Percentiles rank a stretch among this genome's conserved stretches.
These are phyloP conservation scores for Kernera saxatilis DNA, from an alignment of 345 rosid species.

Conservation along the genomic window DNA sequence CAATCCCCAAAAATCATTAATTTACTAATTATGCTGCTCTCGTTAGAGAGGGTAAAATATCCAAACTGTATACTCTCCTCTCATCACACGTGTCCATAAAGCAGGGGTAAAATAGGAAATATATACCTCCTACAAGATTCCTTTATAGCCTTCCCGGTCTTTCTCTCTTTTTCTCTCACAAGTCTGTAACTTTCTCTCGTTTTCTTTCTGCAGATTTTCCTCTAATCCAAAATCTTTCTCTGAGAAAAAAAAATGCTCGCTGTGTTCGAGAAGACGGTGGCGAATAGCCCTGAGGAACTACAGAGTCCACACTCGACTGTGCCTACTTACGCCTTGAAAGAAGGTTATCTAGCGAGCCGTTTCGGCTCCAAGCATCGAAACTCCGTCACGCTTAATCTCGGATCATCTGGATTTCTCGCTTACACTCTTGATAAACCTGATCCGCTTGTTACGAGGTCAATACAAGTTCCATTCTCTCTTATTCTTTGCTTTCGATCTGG, in stretches of 20 bases:
- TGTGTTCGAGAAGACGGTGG: conserved; percentile 81
- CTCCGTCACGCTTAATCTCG: conserved; percentile 70
- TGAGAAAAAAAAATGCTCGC: conserved; percentile 55
- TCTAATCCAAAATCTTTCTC: background rate
- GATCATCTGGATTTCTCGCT: conserved; percentile 63
- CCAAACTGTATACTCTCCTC: background rate
- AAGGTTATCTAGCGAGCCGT: conserved; percentile 56
- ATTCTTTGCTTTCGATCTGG: background rate
- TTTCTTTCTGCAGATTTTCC: background rate
- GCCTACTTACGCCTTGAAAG: conserved; percentile 51
- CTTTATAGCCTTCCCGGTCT: conserved; percentile 27
- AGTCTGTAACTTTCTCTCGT: background rate
- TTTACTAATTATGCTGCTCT: background rate
- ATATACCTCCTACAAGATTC: background rate
- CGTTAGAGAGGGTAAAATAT: background rate
- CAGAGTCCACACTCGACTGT: conserved; percentile 52
- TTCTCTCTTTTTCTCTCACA: background rate
- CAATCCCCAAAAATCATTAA: too few species aligned
- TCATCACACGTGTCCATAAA: background rate
- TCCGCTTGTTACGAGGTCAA: conserved; percentile 79
- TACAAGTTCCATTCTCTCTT: background rate
- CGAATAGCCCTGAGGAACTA: conserved; percentile 78
- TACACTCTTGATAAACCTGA: conserved; percentile 61
- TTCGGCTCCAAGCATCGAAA: conserved; percentile 45
- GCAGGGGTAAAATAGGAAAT: background rate